Conservation (phyloP, 2,329 filamentous ascomycete species). For the Botrytis aclada region DNA sequence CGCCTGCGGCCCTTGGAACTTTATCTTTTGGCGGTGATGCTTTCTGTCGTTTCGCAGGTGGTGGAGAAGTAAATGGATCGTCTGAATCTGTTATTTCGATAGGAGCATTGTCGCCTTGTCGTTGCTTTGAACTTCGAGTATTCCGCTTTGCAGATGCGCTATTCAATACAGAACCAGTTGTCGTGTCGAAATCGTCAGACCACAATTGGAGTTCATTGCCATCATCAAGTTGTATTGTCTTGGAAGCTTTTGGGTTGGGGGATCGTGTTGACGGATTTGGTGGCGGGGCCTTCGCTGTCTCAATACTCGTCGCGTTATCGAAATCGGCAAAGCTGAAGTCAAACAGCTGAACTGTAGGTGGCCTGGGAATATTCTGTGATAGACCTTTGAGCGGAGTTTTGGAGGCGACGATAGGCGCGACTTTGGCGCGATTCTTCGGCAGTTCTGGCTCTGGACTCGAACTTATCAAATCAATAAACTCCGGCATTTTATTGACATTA, state of each 20-base stretch:
- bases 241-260: neutral
- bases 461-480: constrained; percentile 10
- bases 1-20: constrained; percentile 15
- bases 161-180: constrained; percentile 26
- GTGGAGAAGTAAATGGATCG: constrained; percentile 28
- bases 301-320: neutral
- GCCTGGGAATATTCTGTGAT: neutral
- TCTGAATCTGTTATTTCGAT: constrained; percentile 35
- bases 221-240: neutral
- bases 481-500: neutral
- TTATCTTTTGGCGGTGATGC: neutral
- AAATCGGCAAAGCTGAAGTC: neutral
- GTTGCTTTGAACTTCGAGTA: neutral
- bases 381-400: neutral
- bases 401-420: neutral
- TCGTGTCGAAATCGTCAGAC: constrained; percentile 43
- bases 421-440: neutral
- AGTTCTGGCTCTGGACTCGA: constrained; percentile 15
- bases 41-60: constrained; percentile 16
- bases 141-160: neutral
- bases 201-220: constrained; percentile 3
- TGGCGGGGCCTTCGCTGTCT: neutral
- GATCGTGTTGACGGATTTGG: neutral
- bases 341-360: neutral
- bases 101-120: neutral